Evolutionary conservation across 1,139 yeast species (phyloP).

Genomic region (Petasospora fabianii): DNA sequence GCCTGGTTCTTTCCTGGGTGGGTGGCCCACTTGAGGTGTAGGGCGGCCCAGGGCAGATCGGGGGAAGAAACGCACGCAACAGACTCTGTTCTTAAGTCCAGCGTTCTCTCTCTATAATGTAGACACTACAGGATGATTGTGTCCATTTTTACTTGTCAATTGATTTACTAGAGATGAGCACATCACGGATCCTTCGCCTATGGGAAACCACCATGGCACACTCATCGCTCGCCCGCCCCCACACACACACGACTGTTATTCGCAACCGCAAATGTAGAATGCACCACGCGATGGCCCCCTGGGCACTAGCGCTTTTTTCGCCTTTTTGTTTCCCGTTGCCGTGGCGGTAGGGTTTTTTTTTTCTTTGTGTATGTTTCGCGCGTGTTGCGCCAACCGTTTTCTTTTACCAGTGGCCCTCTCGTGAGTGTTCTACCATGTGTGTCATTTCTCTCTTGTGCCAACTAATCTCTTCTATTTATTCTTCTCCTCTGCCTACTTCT

Average conservation of each 20-base stretch:
- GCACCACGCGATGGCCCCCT: slow-evolving; percentile 1
- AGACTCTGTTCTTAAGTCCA: background rate
- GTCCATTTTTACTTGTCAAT: too few species aligned
- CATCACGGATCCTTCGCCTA: background rate
- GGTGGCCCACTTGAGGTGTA: too few species aligned
- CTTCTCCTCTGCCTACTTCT: too few species aligned
- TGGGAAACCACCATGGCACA: background rate
- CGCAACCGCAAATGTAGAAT: background rate
- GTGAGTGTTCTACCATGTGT: too few species aligned
- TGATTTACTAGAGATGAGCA: too few species aligned
- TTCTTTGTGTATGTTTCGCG: background rate
- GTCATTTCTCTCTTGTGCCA: too few species aligned
- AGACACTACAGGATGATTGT: too few species aligned
- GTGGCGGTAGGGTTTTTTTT: background rate
- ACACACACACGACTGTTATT: background rate
- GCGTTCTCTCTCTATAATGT: background rate
- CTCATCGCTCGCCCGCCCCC: background rate
- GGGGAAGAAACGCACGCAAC: too few species aligned
- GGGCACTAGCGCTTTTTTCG: too few species aligned
- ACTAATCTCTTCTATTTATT: too few species aligned
- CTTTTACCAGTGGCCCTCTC: too few species aligned
- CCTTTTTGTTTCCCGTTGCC: background rate
- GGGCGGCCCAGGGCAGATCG: too few species aligned
- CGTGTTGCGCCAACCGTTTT: background rate
- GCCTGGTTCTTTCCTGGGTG: slow-evolving; percentile 4